Evolutionary conservation across 2,329 filamentous ascomycete species (phyloP).

Genomic region (Aspergillus floridensis): DNA sequence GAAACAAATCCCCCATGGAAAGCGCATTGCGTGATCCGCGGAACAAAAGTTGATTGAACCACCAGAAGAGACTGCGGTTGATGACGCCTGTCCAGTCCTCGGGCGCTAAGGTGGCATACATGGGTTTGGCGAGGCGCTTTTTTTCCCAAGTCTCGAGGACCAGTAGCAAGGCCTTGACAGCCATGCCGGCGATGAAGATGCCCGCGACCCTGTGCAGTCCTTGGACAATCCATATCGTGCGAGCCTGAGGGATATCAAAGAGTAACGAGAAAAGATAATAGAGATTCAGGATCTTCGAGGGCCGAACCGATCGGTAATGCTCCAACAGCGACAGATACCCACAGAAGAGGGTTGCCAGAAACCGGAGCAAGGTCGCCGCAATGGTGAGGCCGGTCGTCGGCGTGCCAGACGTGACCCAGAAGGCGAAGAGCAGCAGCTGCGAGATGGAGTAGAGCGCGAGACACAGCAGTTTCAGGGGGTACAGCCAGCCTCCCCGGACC

Average conservation of each 20-base stretch:
- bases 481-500: not conserved
- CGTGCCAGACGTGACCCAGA: not conserved
- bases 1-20: not conserved
- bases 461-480: not conserved
- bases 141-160: not conserved
- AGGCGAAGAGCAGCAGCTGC: not conserved
- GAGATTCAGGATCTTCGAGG: not conserved
- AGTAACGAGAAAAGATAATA: not conserved
- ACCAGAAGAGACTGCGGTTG: not conserved
- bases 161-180: not conserved
- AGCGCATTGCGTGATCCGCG: not conserved
- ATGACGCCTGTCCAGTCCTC: not conserved
- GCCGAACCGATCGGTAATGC: not conserved
- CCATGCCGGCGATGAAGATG: not conserved
- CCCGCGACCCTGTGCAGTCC: not conserved
- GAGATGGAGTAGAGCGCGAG: not conserved
- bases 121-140: not conserved
- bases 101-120: not conserved
- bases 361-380: not conserved
- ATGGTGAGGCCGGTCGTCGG: not conserved
- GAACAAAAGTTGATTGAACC: not conserved
- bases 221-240: not conserved
- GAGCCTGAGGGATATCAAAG: not conserved
- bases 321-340: not conserved
- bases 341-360: not conserved